Conservation (phyloP, 2,329 filamentous ascomycete genomes). For the Hymenoscyphus fructigenus region DNA sequence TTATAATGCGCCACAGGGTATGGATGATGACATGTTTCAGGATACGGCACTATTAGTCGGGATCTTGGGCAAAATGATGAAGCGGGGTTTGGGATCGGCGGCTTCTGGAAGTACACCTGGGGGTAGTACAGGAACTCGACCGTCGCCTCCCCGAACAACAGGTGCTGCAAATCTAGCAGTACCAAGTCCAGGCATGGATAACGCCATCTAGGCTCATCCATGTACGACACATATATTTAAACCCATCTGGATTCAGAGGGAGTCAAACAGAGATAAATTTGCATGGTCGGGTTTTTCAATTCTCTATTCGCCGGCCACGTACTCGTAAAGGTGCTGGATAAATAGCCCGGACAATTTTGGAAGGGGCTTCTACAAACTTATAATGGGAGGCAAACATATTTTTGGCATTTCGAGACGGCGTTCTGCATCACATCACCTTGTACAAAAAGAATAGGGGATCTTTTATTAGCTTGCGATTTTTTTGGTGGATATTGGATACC, state of each 20-base stretch:
- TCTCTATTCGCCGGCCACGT: neutral
- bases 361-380: neutral
- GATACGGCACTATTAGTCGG: conserved; percentile 88
- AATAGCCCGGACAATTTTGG: neutral
- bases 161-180: conserved; percentile 10
- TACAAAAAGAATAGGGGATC: conserved; percentile 9
- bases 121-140: conserved; percentile 21
- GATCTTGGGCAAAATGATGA: conserved; percentile 85
- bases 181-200: conserved; percentile 31
- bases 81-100: conserved; percentile 52
- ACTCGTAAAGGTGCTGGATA: neutral
- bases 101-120: conserved; percentile 24
- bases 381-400: neutral
- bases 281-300: neutral
- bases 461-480: neutral
- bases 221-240: neutral
- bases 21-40: conserved; percentile 93
- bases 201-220: conserved; percentile 27
- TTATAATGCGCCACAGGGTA: conserved; percentile 85
- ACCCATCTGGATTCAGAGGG: neutral
- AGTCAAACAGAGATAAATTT: neutral
- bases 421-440: conserved; percentile 14
- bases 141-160: conserved; percentile 15
- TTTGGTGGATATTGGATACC: neutral
- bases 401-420: conserved; percentile 11